Evolutionary conservation across 1,139 yeast species (phyloP).

Genomic region (Chernovozyma sophiae-reginae): DNA sequence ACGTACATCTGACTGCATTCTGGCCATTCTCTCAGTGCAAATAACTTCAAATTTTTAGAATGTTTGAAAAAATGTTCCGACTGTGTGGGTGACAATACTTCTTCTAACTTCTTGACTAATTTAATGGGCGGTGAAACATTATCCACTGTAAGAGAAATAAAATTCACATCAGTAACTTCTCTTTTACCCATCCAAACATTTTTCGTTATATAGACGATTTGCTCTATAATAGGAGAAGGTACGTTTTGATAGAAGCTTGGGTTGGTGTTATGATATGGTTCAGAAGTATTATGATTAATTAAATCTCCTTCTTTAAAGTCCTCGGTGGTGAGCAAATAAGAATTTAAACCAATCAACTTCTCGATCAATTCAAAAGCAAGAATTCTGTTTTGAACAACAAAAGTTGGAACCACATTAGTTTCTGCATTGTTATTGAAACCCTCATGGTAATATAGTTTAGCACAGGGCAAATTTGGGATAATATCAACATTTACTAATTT

Average conservation of each 20-base stretch:
- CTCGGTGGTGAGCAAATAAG: conserved; percentile 4
- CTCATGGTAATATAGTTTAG: conserved; percentile 22
- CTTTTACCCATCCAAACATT: conserved; percentile 24
- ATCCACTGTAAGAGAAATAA: conserved; percentile 43
- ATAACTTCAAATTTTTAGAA: conserved; percentile 15
- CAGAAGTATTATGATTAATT: not conserved
- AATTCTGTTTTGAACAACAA: conserved; percentile 38
- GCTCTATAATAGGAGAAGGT: conserved; percentile 27
- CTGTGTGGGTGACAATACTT: conserved; percentile 41
- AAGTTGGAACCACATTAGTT: conserved; percentile 20
- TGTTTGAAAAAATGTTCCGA: conserved; percentile 38
- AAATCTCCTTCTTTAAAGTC: not conserved
- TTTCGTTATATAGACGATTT: conserved; percentile 31
- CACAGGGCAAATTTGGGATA: conserved; percentile 20
- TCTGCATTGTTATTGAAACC: conserved; percentile 21
- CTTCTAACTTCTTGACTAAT: conserved; percentile 43
- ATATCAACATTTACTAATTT: conserved; percentile 29
- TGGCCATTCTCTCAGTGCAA: conserved; percentile 17
- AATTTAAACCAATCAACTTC: conserved; percentile 22
- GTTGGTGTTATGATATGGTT: not conserved
- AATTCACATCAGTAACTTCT: conserved; percentile 25
- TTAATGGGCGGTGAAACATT: conserved; percentile 51
- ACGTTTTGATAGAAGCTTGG: conserved; percentile 8
- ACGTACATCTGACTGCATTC: conserved; percentile 23
- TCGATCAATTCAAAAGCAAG: conserved; percentile 34